Conservation (phyloP, 441 rosid species). For the Euphorbia corollata region DNA sequence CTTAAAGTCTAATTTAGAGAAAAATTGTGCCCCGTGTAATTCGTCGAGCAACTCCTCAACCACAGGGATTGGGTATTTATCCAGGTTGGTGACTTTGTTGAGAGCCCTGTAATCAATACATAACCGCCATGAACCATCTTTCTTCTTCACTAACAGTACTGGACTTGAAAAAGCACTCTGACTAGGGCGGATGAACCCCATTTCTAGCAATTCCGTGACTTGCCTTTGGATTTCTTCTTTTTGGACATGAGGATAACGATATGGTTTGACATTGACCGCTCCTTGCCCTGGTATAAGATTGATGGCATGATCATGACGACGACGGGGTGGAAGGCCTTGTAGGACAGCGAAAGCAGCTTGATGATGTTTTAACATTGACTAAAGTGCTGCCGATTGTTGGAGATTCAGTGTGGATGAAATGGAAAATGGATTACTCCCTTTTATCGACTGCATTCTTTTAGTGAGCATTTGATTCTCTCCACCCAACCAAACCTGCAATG, state of each 20-base stretch:
- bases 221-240: not conserved
- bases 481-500: not conserved
- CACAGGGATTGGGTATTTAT: not conserved
- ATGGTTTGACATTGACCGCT: not conserved
- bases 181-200: not conserved
- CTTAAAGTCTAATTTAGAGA: not conserved
- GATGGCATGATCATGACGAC: not conserved
- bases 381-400: not conserved
- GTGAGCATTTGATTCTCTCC: not conserved
- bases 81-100: not conserved
- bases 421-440: no score
- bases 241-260: not conserved
- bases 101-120: not conserved
- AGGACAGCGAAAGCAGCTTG: not conserved
- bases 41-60: not conserved
- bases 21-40: not conserved
- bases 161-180: not conserved
- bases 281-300: not conserved
- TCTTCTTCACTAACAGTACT: not conserved
- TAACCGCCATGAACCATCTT: not conserved
- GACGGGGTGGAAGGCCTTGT: not conserved
- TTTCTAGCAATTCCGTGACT: not conserved
- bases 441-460: no score
- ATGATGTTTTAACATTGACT: not conserved
- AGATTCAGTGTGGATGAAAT: no score